Conservation (phyloP, 441 rosid species). For the Melastoma candidum region DNA sequence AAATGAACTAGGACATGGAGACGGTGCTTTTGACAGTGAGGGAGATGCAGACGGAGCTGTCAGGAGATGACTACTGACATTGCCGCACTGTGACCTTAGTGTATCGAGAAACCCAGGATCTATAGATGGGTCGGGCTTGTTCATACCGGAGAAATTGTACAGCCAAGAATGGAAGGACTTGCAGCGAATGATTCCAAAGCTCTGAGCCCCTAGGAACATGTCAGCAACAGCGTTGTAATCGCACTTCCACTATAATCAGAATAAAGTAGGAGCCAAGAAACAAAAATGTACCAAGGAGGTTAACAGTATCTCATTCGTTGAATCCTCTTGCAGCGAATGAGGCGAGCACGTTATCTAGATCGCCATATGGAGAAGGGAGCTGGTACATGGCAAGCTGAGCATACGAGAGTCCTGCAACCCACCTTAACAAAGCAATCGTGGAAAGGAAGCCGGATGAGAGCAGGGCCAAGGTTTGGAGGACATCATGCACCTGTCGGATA, state of each 20-base stretch:
- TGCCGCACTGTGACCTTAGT: constrained; percentile 39
- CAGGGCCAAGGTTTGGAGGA: constrained; percentile 18
- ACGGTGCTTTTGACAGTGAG: constrained; percentile 12
- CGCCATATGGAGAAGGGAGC: constrained; percentile 55
- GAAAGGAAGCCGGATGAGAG: constrained; percentile 29
- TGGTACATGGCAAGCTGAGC: constrained; percentile 32
- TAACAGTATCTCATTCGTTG: constrained; percentile 57
- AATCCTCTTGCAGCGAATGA: constrained; percentile 56
- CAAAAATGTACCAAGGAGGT: constrained; percentile 41
- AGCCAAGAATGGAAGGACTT: constrained; percentile 43
- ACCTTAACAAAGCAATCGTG: constrained; percentile 40
- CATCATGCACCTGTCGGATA: constrained; percentile 16
- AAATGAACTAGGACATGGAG: constrained; percentile 5
- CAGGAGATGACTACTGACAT: constrained; percentile 12
- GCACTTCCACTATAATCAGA: neutral
- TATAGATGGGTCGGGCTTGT: constrained; percentile 56
- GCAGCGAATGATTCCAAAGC: constrained; percentile 56
- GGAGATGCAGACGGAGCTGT: constrained; percentile 16
- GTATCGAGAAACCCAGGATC: constrained; percentile 33
- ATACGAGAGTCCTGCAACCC: constrained; percentile 16
- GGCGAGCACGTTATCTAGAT: constrained; percentile 36
- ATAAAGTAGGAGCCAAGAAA: neutral
- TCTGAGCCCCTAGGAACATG: constrained; percentile 45
- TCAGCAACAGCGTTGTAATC: neutral
- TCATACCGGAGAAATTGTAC: constrained; percentile 45